Conservation (phyloP, 192 early-diverging fungal species). For the Cetraspora pellucida region DNA sequence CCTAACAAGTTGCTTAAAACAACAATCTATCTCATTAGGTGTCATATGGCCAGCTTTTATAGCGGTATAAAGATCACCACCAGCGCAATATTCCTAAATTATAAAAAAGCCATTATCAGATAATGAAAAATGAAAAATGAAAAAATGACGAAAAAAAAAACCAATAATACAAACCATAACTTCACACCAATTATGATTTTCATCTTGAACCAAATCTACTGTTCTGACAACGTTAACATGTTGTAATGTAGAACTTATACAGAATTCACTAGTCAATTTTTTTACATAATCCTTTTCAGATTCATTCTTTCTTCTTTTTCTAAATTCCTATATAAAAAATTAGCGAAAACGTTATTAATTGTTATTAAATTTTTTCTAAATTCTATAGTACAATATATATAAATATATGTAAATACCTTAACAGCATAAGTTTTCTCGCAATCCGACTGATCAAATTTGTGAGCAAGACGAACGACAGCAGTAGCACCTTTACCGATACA, state of each 20-base stretch:
- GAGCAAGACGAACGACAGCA: conserved; percentile 85
- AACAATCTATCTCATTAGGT: conserved; percentile 82
- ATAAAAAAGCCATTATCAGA: not conserved
- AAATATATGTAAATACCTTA: conserved; percentile 51
- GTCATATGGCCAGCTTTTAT: conserved; percentile 79
- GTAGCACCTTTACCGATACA: conserved; percentile 88
- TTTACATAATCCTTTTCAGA: conserved; percentile 93
- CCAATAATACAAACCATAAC: conserved; percentile 59
- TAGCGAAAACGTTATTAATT: not conserved
- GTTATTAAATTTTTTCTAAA: too few species aligned
- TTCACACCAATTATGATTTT: conserved; percentile 78
- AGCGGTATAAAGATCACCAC: conserved; percentile 86
- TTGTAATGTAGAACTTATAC: conserved; percentile 88
- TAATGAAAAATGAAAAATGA: not conserved
- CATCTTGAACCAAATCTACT: conserved; percentile 95
- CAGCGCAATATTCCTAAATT: conserved; percentile 76
- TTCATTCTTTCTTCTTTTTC: conserved; percentile 82
- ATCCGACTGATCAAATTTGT: conserved; percentile 68
- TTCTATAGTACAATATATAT: too few species aligned
- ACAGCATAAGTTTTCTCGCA: conserved; percentile 77
- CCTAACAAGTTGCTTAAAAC: conserved; percentile 88
- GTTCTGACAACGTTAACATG: conserved; percentile 92
- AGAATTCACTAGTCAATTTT: conserved; percentile 93
- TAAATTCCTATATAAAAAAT: conserved; percentile 63
- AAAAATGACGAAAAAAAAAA: conserved; percentile 12